Evolutionary conservation across 805 yeast species (phyloP).

Genomic region (Cyberlindnera mississippiensis): DNA sequence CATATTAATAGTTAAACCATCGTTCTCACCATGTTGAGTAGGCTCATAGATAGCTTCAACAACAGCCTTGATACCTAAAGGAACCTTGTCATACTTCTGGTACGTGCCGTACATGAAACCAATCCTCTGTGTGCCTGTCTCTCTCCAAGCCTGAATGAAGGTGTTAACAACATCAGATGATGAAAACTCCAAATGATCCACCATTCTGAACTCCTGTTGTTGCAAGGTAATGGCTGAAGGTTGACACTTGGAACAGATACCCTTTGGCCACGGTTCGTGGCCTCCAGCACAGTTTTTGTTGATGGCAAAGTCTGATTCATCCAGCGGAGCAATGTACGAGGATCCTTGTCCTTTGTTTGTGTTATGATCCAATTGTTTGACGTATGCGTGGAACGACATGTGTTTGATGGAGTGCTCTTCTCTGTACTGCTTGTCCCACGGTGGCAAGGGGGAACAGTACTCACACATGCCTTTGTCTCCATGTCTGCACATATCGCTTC

Average conservation of each 20-base stretch:
- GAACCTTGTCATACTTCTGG: slow-evolving; percentile 73
- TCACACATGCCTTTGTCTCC: slow-evolving; percentile 97
- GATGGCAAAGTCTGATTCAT: slow-evolving; percentile 66
- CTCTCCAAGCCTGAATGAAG: slow-evolving; percentile 91
- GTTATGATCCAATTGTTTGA: slow-evolving; percentile 65
- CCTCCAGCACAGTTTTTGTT: slow-evolving; percentile 66
- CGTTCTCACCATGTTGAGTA: slow-evolving; percentile 80
- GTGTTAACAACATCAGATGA: slow-evolving; percentile 67
- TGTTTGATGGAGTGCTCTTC: slow-evolving; percentile 79
- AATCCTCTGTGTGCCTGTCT: slow-evolving; percentile 78
- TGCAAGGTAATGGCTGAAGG: slow-evolving; percentile 93
- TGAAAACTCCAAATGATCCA: slow-evolving; percentile 93
- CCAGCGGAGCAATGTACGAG: slow-evolving; percentile 77
- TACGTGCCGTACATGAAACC: slow-evolving; percentile 85
- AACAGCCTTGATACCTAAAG: slow-evolving; percentile 89
- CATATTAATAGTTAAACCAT: slow-evolving; percentile 67
- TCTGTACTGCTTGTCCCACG: slow-evolving; percentile 82
- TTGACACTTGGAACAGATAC: slow-evolving; percentile 94
- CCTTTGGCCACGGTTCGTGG: slow-evolving; percentile 91
- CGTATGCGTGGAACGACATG: slow-evolving; percentile 77
- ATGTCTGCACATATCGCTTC: slow-evolving; percentile 71
- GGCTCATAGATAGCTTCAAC: slow-evolving; percentile 95
- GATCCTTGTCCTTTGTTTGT: slow-evolving; percentile 53
- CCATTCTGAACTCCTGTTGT: slow-evolving; percentile 90
- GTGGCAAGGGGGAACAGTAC: slow-evolving; percentile 92